Evolutionary conservation across 1,284 basidiomycete species (phyloP).

Genomic region (Cryptococcus amylolentus): DNA sequence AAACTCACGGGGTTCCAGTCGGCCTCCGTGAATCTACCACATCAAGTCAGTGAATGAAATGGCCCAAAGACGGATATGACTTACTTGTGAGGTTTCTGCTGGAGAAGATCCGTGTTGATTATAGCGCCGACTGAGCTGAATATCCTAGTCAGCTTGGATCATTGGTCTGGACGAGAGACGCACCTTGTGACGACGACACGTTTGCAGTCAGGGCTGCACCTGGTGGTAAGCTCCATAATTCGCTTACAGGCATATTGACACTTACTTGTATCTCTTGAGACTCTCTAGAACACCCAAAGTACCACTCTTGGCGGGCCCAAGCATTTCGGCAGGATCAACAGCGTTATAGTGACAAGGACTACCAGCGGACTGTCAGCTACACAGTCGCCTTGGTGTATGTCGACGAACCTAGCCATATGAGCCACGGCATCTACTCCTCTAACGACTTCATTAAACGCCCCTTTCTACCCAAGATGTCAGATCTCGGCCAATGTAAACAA

Average conservation of each 20-base stretch:
- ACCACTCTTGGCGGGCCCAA: conserved; percentile 62
- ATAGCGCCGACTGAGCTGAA: conserved; percentile 58
- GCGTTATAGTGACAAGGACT: conserved; percentile 34
- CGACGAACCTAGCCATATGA: conserved; percentile 22
- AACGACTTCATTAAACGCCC: conserved; percentile 68
- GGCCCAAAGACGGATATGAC: not conserved
- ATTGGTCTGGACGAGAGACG: not conserved
- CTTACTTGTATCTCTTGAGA: conserved; percentile 47
- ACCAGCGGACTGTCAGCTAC: not conserved
- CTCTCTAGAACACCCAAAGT: conserved; percentile 59
- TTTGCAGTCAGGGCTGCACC: conserved; percentile 53
- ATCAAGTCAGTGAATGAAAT: not conserved
- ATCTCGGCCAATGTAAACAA: not conserved
- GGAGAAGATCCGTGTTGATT: conserved; percentile 25
- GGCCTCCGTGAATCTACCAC: conserved; percentile 33
- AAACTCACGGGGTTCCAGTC: conserved; percentile 64
- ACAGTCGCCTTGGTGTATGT: not conserved
- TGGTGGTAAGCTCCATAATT: not conserved
- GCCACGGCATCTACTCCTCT: conserved; percentile 62
- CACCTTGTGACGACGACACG: conserved; percentile 62
- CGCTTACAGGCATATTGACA: not conserved
- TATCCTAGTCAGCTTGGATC: not conserved
- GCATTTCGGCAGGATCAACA: conserved; percentile 51
- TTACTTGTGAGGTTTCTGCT: conserved; percentile 4
- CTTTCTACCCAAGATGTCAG: conserved; percentile 48